These are phyloP conservation scores for Phytophthora meadii DNA, from an alignment of 352 stramenopile species.

Conservation along the genomic window DNA sequence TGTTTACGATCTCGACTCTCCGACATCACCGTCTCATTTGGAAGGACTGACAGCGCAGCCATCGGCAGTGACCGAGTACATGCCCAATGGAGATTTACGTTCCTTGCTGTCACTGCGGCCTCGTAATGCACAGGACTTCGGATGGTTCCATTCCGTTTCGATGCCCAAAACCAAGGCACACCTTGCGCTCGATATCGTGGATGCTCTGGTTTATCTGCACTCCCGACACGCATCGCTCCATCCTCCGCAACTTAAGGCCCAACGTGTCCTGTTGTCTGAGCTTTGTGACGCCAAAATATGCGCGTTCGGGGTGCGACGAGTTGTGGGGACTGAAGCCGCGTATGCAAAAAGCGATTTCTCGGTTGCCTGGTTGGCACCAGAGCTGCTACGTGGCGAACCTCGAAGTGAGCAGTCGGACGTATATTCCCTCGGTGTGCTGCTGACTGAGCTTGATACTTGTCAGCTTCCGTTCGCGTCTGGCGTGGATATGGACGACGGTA, in stretches of 20 bases:
- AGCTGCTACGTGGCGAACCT: slow-evolving; percentile 50
- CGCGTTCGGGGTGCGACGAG: slow-evolving; percentile 46
- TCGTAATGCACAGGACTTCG: slow-evolving; percentile 38
- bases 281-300: slow-evolving; percentile 61
- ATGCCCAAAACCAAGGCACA: slow-evolving; percentile 40
- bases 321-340: slow-evolving; percentile 15
- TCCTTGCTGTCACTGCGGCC: slow-evolving; percentile 37
- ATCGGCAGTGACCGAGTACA: slow-evolving; percentile 52
- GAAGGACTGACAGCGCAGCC: slow-evolving; percentile 23
- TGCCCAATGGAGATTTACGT: slow-evolving; percentile 51
- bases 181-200: slow-evolving; percentile 54
- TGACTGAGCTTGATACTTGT: slow-evolving; percentile 72
- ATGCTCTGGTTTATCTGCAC: slow-evolving; percentile 60
- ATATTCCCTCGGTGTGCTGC: slow-evolving; percentile 58
- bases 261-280: slow-evolving; percentile 50
- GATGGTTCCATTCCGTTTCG: slow-evolving; percentile 41
- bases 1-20: slow-evolving; percentile 31
- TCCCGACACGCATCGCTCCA: slow-evolving; percentile 36
- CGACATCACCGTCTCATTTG: slow-evolving; percentile 28
- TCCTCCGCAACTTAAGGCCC: slow-evolving; percentile 47
- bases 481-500: slow-evolving; percentile 48
- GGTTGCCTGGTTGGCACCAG: slow-evolving; percentile 60
- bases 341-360: slow-evolving; percentile 32
- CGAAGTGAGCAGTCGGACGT: slow-evolving; percentile 44
- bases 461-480: slow-evolving; percentile 50